Evolutionary conservation across 495 filamentous ascomycete genomes (phyloP), one percentile per base, ranked within the genome.

Genomic region (Annulohypoxylon bovei): DNA sequence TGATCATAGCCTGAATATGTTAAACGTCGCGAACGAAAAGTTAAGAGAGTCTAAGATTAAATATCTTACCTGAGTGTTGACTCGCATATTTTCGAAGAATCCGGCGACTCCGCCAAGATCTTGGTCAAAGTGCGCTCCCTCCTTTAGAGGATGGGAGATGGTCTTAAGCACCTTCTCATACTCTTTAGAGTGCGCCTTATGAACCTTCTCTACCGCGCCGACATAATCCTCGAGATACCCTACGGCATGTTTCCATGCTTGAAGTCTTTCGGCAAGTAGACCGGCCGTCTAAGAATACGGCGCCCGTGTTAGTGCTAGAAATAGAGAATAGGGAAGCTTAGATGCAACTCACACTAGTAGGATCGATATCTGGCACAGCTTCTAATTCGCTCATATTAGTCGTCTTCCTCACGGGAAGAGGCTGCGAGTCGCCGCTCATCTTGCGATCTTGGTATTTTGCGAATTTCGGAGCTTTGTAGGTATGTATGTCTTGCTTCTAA

Each of bases 151-250:
- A 65, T 93, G 88, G 42, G 87, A 90, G 68, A 98, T 92, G 40
- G 92, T 92, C 92, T 98, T 98, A 70, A 98, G 79, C 25, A 97
- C 89, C 80, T 91, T 95, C 85, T 98, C 94, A 73, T 97, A 95
- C 76, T 98, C 95, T 84, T 98, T 98, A 28, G 92, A 89, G 67
- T 97, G 89, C 12, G 87, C 86, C 78, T 89, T 92, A 69, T 97
- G 88, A 39, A 92, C 81, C 83, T 93, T 97, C 76, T 97, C 93
- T 22, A 91, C 92, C 9, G 89, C 88, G 39, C 81, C 78, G 67
- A 99, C 86, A 76, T 98, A 99, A 54, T 94, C 92, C 79, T 98
- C 94, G 27, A 99, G 81, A 77, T 97, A 94, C 57, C 82, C 91
- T 58, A 93, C 91, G 67, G 93, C 92, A 77, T 99, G 96, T 76